Evolutionary conservation across 1,139 yeast species (phyloP), one percentile per base, ranked within the genome.

Genomic region (Protomyces arabidopsidicola): DNA sequence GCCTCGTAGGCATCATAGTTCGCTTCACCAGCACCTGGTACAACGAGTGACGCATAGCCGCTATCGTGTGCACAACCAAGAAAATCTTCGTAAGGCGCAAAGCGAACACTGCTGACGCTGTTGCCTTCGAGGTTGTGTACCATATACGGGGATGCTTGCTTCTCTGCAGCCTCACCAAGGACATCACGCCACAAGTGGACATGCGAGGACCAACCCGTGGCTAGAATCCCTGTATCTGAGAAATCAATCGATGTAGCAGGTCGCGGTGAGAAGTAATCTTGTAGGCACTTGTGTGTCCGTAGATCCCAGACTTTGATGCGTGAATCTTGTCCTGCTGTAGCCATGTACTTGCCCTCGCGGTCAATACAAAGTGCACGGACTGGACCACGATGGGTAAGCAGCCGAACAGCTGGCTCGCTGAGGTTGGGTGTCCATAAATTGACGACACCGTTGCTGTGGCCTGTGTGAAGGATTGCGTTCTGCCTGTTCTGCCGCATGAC

Each of bases 1-100:
- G 86, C 77, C 76, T 95, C 98, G 72, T 90, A 78, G 1, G 98
- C 91, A 78, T 95, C 99, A 74, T 83, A 91, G 77, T 95, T 95
- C 67, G 98, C 97, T 77, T 95, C 98, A 79, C 98, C 99, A 59
- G 98, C 80, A 3, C 99, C 99, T 45, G 99, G 98, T 65, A 93
- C 82, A 69, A 95, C 87, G 65, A 95, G 72, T 24, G 95, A 87
- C 31, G 87, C 83, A 63, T 90, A 81, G 27, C 98, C 97, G 14
- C 78, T 76, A 59, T 83, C 81, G 73, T 90, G 96, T 1, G 98
- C 98, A 8, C 88, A 83, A 22, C 97, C 96, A 36, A 95, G 79
- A 24, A 93, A 80, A 87, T 95, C 99, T 77, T 95, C 99, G 75
- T 86, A 93, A 14, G 99, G 99, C 34, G 93, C 95, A 73, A 87